Evolutionary conservation across 495 filamentous ascomycete genomes (phyloP).

Genomic region (Copromyces sp.): DNA sequence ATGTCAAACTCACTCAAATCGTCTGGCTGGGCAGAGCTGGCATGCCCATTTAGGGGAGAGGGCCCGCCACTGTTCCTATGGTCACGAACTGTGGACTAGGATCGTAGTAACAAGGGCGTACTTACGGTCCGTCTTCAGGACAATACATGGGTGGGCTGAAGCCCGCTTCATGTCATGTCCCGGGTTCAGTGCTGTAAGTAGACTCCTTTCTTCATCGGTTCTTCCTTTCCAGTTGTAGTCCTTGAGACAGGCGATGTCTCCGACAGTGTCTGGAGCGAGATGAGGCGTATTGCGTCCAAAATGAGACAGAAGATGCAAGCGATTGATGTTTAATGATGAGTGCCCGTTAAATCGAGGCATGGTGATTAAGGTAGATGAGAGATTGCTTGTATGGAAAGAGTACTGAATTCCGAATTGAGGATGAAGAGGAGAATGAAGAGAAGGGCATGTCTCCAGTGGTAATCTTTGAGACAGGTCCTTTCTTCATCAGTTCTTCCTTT

Average conservation of each 20-base stretch:
- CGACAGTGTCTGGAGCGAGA: no score
- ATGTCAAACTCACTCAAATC: no score
- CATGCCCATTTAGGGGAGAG: background rate
- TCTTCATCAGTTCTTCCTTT: no score
- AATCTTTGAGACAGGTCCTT: no score
- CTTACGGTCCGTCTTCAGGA: background rate
- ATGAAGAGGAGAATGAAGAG: background rate
- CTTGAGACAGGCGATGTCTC: background rate
- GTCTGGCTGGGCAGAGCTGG: no score
- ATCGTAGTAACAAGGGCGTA: background rate
- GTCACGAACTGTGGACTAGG: background rate
- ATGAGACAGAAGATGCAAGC: no score
- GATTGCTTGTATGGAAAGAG: no score
- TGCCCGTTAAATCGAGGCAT: background rate
- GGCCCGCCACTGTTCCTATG: background rate
- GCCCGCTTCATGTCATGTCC: background rate
- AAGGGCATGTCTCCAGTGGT: no score
- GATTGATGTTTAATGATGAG: no score
- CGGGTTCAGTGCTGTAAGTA: background rate
- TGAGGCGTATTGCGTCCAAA: no score
- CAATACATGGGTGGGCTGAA: background rate
- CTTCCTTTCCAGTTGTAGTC: background rate
- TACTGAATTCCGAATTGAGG: no score
- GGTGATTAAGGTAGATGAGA: no score
- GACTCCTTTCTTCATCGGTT: background rate